Conservation (phyloP, 768 basidiomycete species). For the Pleurotus giganteus region DNA sequence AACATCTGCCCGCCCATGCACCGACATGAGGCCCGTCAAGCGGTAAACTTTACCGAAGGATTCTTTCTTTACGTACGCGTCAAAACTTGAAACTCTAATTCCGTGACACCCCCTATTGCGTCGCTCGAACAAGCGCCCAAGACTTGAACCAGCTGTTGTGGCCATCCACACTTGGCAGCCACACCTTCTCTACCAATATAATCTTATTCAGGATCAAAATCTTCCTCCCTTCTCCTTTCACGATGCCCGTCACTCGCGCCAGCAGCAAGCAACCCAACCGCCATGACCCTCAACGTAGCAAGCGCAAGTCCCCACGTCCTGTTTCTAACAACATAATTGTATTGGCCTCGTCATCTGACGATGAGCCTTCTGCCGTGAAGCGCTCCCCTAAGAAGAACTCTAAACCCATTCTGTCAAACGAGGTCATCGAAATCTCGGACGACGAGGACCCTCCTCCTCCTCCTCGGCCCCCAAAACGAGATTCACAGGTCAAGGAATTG, state of each 20-base stretch:
- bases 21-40: too few species aligned
- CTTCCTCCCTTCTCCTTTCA: slow-evolving; percentile 1
- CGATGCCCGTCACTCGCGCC: slow-evolving; percentile 31
- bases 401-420: slow-evolving; percentile 9
- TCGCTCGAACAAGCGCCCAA: too few species aligned
- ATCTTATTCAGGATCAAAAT: neutral
- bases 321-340: neutral
- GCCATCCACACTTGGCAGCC: too few species aligned
- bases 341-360: neutral
- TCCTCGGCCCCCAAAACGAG: slow-evolving; percentile 14
- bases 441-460: slow-evolving; percentile 35
- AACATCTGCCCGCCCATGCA: too few species aligned
- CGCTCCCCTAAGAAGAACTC: neutral
- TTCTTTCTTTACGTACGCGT: too few species aligned
- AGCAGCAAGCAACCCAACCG: slow-evolving; percentile 11
- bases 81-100: too few species aligned
- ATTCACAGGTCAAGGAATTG: slow-evolving; percentile 29
- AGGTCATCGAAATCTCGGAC: slow-evolving; percentile 38
- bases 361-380: neutral
- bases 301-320: neutral
- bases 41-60: too few species aligned
- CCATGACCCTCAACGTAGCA: slow-evolving; percentile 5
- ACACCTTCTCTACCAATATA: neutral
- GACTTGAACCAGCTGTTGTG: neutral
- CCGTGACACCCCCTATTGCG: too few species aligned